Evolutionary conservation across 108 stramenopile genomes (phyloP), one percentile per base, ranked within the genome.

Genomic region (Stephanodiscus minutulus): DNA sequence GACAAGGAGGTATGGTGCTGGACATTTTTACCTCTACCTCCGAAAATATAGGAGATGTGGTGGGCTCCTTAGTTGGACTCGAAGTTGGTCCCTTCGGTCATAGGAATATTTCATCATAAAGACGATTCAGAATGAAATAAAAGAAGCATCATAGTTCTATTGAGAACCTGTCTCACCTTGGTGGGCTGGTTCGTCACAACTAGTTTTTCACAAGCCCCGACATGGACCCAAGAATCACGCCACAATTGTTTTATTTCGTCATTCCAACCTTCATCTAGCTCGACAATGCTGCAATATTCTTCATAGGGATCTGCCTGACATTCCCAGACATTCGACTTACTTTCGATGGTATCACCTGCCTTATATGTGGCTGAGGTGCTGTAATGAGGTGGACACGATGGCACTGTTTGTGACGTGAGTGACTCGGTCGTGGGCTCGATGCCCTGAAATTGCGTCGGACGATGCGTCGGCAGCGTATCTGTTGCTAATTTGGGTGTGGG

Each of bases 151-250:
- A 44, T 44, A 15, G 2, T 44, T 0, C 43, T 44, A 13, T 44
- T 15, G 15, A 44, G 15, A 44, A 17, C 43, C 15, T 15, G 43
- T 44, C 43, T 44, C 43, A 44, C 43, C 43, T 17, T 15, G 15
- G 43, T 44, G 43, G 43, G 43, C 2, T 44, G 13, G 13, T 44
- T 17, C 43, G 43, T 15, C 43, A 15, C 43, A 11, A 44, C 15
- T 22, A 53, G 25, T 53, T 27, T 53, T 3, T 53, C 22, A 53
- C 52, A 53, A 25, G 52, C 20, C 8, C 52, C 25, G 52, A 53
- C 24, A 53, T 53, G 52, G 25, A 53, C 22, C 52, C 52, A 53
- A 53, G 52, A 7, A 53, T 25, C 52, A 53, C 20, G 22, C 52
- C 52, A 53, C 24, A 53, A 53, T 53, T 7, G 11, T 27, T 25